Conservation (phyloP, 371 early-diverging fungal genomes). For the Globomyces sp. region DNA sequence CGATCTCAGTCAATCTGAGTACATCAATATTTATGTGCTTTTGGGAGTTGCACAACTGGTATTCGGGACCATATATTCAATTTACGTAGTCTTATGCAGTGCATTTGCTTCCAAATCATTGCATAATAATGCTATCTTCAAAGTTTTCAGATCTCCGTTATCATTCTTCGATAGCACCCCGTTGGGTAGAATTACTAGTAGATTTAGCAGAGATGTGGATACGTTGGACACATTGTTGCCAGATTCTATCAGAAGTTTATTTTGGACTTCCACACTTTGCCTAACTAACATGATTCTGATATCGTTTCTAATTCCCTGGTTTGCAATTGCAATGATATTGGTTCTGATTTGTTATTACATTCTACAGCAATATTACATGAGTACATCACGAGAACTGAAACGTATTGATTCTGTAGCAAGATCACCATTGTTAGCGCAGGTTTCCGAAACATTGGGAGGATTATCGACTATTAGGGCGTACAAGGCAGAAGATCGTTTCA, state of each 20-base stretch:
- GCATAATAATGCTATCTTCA: conserved; percentile 45
- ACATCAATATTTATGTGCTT: background rate
- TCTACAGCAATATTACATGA: conserved; percentile 35
- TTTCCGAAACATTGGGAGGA: conserved; percentile 25
- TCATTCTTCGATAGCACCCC: conserved; percentile 83
- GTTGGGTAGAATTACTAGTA: conserved; percentile 72
- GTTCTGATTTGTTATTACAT: conserved; percentile 40
- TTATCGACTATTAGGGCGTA: conserved; percentile 40
- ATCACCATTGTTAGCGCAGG: conserved; percentile 32
- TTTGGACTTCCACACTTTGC: background rate
- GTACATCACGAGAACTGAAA: conserved; percentile 66
- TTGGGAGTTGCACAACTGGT: conserved; percentile 4
- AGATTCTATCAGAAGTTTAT: conserved; percentile 2
- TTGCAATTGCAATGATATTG: conserved; percentile 35
- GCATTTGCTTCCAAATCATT: conserved; percentile 26
- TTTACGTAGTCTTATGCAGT: conserved; percentile 2
- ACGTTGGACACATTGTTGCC: conserved; percentile 29
- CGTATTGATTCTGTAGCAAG: conserved; percentile 67
- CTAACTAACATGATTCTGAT: conserved; percentile 6
- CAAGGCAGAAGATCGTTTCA: conserved; percentile 34
- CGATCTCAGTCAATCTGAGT: background rate
- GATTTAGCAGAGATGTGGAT: conserved; percentile 66
- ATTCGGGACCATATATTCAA: background rate
- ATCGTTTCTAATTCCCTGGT: conserved; percentile 42
- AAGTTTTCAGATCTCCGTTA: conserved; percentile 65